These are phyloP conservation scores for Verticillium nonalfalfae DNA, from an alignment of 2,329 filamentous ascomycete genomes.

Conservation along the genomic window DNA sequence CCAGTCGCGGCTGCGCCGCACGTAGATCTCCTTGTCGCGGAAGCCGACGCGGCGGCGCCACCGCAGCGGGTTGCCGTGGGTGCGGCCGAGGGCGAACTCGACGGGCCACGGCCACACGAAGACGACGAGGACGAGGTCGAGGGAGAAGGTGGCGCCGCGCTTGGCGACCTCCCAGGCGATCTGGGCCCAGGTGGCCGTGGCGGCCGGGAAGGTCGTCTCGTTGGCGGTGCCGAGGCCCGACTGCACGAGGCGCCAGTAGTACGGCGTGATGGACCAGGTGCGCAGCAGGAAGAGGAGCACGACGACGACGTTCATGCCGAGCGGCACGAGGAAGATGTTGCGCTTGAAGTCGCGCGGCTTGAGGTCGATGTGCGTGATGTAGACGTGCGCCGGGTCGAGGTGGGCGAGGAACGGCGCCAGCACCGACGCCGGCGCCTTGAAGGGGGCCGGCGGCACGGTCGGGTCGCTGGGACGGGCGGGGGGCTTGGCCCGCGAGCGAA, in stretches of 20 bases:
- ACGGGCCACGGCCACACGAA: slow-evolving; percentile 70
- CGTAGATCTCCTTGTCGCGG: slow-evolving; percentile 71
- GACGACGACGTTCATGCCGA: slow-evolving; percentile 68
- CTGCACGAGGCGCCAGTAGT: slow-evolving; percentile 63
- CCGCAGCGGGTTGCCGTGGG: slow-evolving; percentile 52
- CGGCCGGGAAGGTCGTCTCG: slow-evolving; percentile 57
- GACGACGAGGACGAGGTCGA: slow-evolving; percentile 66
- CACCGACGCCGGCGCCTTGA: slow-evolving; percentile 56
- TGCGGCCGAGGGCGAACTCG: slow-evolving; percentile 60
- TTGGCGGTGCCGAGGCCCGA: slow-evolving; percentile 61
- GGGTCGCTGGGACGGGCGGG: slow-evolving; percentile 15
- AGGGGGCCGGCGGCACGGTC: slow-evolving; percentile 53
- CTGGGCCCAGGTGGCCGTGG: slow-evolving; percentile 47
- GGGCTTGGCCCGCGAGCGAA: slow-evolving; percentile 24
- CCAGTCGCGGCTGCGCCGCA: slow-evolving; percentile 72
- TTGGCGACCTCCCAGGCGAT: slow-evolving; percentile 50
- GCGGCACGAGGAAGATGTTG: slow-evolving; percentile 75
- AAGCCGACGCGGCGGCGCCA: slow-evolving; percentile 78
- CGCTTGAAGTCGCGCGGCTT: slow-evolving; percentile 66
- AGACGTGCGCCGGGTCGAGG: slow-evolving; percentile 65
- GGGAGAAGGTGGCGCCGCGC: slow-evolving; percentile 59
- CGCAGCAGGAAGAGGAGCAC: slow-evolving; percentile 60
- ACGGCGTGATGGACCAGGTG: slow-evolving; percentile 60
- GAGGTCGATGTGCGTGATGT: slow-evolving; percentile 77
- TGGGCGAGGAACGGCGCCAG: slow-evolving; percentile 60